Percentiles rank a stretch among this genome's conserved stretches.
phyloP scores from a whole-genome alignment of 768 basidiomycete genomes.

The Pleurotus tuoliensis region DNA sequence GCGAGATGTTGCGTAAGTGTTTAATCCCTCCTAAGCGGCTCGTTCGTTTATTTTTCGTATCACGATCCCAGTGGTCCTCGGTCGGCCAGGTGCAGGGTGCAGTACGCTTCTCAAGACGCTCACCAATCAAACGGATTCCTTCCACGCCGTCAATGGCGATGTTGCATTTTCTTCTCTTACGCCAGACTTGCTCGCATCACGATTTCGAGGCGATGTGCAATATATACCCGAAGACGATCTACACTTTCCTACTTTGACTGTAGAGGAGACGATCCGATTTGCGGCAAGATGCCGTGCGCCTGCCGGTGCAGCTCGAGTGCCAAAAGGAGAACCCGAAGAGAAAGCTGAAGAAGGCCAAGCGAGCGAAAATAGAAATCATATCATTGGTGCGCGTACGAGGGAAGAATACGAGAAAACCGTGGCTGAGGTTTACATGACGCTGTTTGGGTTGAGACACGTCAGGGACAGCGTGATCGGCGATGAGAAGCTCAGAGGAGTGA shows the following conservation, averaged over 20 bases:
- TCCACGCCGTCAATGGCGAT: conserved; percentile 61
- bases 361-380: conserved; percentile 25
- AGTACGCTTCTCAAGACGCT: conserved; percentile 79
- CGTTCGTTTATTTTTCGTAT: not conserved
- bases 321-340: not conserved
- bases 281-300: conserved; percentile 3
- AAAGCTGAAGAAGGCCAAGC: not conserved
- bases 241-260: conserved; percentile 82
- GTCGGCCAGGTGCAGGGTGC: conserved; percentile 83
- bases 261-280: conserved; percentile 47
- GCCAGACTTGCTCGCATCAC: conserved; percentile 55
- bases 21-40: not conserved
- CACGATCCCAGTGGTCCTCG: conserved; percentile 62
- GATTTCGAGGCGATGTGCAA: conserved; percentile 74
- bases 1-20: conserved; percentile 74
- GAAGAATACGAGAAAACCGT: conserved; percentile 39
- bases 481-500: conserved; percentile 49
- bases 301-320: not conserved
- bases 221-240: conserved; percentile 85
- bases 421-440: conserved; percentile 55
- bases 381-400: conserved; percentile 27
- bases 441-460: conserved; percentile 76
- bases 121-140: conserved; percentile 71
- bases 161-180: conserved; percentile 75
- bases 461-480: conserved; percentile 75